These are phyloP conservation scores for Ceratocystis papillata DNA, from an alignment of 2,329 filamentous ascomycete species.

Conservation along the genomic window DNA sequence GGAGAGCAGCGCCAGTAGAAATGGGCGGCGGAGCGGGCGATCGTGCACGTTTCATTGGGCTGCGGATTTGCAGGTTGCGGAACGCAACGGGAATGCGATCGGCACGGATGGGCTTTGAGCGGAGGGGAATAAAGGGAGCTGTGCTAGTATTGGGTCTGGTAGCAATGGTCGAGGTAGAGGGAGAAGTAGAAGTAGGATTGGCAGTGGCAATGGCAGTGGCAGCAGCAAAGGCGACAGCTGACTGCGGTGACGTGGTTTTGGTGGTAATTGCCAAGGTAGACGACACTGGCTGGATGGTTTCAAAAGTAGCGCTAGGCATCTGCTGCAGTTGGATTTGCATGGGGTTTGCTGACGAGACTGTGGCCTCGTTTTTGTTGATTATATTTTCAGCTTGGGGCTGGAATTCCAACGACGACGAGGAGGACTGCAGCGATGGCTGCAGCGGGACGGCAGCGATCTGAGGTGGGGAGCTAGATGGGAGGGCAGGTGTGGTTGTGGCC, in stretches of 20 bases:
- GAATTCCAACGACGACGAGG: conserved; percentile 1
- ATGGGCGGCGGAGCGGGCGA: conserved; percentile 33
- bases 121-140: conserved; percentile 17
- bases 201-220: not conserved
- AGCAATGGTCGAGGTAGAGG: not conserved
- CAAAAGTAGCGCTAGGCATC: conserved; percentile 14
- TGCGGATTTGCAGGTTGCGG: conserved; percentile 37
- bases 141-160: conserved; percentile 4
- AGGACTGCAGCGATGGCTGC: not conserved
- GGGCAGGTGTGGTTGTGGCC: conserved; percentile 9
- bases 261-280: not conserved
- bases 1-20: conserved; percentile 27
- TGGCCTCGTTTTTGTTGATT: not conserved
- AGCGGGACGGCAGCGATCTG: not conserved
- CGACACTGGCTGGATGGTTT: not conserved
- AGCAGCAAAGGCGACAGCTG: conserved; percentile 7
- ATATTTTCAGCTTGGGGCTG: not conserved
- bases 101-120: conserved; percentile 22
- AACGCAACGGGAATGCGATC: conserved; percentile 32
- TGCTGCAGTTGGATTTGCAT: conserved; percentile 11
- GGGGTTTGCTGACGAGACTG: not conserved
- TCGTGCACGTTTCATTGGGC: conserved; percentile 39
- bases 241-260: conserved; percentile 11
- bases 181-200: not conserved
- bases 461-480: not conserved